Evolutionary conservation across 2,329 filamentous ascomycete species (phyloP), one percentile per base, ranked within the genome.

Genomic region (Lecanicillium sp.): DNA sequence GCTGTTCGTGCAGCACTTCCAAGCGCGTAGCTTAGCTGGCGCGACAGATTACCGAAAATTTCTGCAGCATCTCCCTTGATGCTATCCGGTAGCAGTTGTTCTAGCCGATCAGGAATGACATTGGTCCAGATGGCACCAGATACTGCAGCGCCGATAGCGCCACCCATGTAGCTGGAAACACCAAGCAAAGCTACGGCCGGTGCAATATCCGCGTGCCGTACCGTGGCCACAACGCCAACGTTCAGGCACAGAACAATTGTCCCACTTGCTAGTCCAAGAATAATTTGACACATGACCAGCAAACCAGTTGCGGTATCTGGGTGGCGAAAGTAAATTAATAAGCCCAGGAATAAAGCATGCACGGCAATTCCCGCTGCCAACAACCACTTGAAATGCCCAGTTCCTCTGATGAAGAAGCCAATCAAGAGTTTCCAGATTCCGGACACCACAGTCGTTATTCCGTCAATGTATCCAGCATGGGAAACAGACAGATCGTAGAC

Each of bases 371-470:
- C n/a, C n/a, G n/a, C n/a, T n/a, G n/a, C n/a, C n/a, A n/a, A n/a
- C n/a, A n/a, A n/a, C 62, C 65, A 71, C 52, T 71, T 72, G 58
- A 68, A 74, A 36, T 61, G 62, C 17, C 68, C 67, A 2, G 65
- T 67, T 34, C 55, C 56, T 35, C 62, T 60, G 40, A 74, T 66
- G 28, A 61, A 50, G 29, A 65, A 61, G n/a, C 70, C 71, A 3
- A 71, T 62, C 4, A 69, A 57, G 11, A 76, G 57, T 7, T 68
- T 55, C 36, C 67, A 65, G 29, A 78, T 65, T 15, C 66, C 59
- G 1, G 64, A 72, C 10, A 74, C 73, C 2, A 77, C 61, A 27
- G 61, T 61, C 47, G 71, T 74, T 8, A 68, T 74, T 41, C 65
- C 67, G 45, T 50, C 55, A 41, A 75, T 59, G 43, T 73, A 74